These are phyloP conservation scores for Ganoderma boninense DNA, from an alignment of 1,284 basidiomycete genomes.

Conservation along the genomic window DNA sequence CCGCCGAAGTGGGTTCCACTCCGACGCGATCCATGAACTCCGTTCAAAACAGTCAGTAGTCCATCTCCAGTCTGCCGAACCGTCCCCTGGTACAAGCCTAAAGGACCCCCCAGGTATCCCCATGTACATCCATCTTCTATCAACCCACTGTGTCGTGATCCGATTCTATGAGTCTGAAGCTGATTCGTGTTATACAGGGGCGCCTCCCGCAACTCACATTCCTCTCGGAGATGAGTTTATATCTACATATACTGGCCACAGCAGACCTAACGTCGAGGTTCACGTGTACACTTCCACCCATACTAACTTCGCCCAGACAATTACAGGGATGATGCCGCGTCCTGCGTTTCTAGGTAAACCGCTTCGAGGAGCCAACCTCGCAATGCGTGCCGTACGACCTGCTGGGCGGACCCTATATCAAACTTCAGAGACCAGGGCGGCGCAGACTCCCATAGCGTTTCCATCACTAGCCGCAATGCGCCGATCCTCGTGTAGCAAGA, in stretches of 20 bases:
- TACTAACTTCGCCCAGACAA: constrained; percentile 1
- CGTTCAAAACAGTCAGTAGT: constrained; percentile 31
- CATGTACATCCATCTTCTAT: constrained; percentile 23
- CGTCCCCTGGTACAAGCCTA: constrained; percentile 31
- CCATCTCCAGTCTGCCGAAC: constrained; percentile 21
- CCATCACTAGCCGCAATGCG: neutral
- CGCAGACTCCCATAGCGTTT: neutral
- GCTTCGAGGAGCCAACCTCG: constrained; percentile 95
- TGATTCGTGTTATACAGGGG: constrained; percentile 38
- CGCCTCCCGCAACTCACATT: constrained; percentile 40
- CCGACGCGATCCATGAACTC: constrained; percentile 23
- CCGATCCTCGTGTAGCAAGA: constrained; percentile 44
- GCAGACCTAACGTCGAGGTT: constrained; percentile 81
- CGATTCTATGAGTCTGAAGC: neutral
- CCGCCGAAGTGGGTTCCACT: constrained; percentile 23
- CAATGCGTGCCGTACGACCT: constrained; percentile 95
- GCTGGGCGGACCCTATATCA: constrained; percentile 87
- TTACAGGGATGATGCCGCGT: neutral
- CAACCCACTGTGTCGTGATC: neutral
- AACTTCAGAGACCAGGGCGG: constrained; percentile 56
- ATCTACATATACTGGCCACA: constrained; percentile 44
- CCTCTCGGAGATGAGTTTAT: constrained; percentile 49
- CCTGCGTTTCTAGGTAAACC: constrained; percentile 68
- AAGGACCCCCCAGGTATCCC: constrained; percentile 33
- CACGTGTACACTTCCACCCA: constrained; percentile 55